Base-by-base conservation (phyloP, 192 early-diverging fungal genomes). In the Backusella westeae region DNA sequence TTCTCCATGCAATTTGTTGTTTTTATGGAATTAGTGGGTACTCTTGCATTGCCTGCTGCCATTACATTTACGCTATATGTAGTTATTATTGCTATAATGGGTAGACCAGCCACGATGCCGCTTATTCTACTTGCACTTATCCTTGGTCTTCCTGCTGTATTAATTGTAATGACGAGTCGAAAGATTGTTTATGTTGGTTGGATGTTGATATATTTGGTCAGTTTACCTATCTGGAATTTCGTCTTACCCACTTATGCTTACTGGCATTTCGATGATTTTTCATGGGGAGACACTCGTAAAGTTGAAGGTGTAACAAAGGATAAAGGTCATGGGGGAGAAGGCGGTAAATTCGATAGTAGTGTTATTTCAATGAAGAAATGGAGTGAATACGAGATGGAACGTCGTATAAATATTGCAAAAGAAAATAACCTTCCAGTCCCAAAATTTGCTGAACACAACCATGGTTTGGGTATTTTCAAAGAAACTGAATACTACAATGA, bases 1-100 rank as follows among this genome's bases (percentile, higher is more conserved):
- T 94, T 95, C 77, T 94, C 92, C 41, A 95, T 97, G 96, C 97
- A 98, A 88, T 98, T 98, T 84, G 90, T 97, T 53, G 91, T 99
- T 52, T 94, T 95, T 70, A 95, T 99, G 92, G 96, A 99, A 53
- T 85, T 99, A 34, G 85, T 97, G 38, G 96, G 96, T 36, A 98
- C 97, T 6, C 87, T 97, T 34, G 93, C 94, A 10, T 85, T 99
- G 17, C 97, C 97, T 0, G 97, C 96, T 19, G 96, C 96, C 63
- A 95, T 96, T 67, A 81, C 85, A 0, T 96, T 96, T 80, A 97
- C 95, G 1, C 49, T 96, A 42, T 97, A 97, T 79, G 82, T 97
- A 69, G 82, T 96, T 44, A 78, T 93, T 29, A 85, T 90, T 34
- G 90, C 92, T 19, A 88, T 91, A 65, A 69, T 87, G 41, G 82